Evolutionary conservation across 164 flowering plant species (phyloP), one percentile per base, ranked within the genome.

Genomic region (Paratinospora sagittata): DNA sequence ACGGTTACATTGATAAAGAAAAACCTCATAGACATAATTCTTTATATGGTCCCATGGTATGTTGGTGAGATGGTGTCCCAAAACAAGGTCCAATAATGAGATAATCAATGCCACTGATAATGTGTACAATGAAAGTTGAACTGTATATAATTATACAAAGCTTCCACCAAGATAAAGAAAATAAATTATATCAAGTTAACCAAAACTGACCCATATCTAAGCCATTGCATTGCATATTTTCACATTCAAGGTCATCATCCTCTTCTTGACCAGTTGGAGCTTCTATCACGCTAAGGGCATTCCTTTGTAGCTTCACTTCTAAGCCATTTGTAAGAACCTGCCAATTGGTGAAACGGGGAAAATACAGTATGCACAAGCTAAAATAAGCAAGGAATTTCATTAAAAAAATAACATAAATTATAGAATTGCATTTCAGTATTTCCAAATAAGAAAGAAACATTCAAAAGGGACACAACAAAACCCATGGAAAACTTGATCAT

Each of bases 281-380:
- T 79, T 92, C 97, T 74, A 94, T 78, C 69, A 94, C 98, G 72
- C 97, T 90, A 26, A 94, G 91, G 26, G 98, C 98, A 86, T 94
- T 94, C 77, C 98, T 87, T 78, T 94, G 98, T 4, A 94, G 84
- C 80, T 94, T 94, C 17, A 94, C 98, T 76, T 94, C 98, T 70
- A 92, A 92, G 39, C 98, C 98, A 81, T 94, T 94, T 3, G 97
- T 92, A 33, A 92, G 91, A 70, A 92, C 96, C 98, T 94, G 90
- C 6, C 71, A 60, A 67, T 68, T 69, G n/a, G 19, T 47, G 43
- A 24, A 47, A 30, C 12, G 30, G 34, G 24, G 26, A 27, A 24
- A 37, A 75, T 45, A 57, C 64, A 60, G 23, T 24, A 23, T 39
- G 24, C 14, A n/a, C 1, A 57, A 74, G 61, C 24, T n/a, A 21